Base-by-base conservation (phyloP, 2,329 filamentous ascomycete species). In the Penicillium sp. region DNA sequence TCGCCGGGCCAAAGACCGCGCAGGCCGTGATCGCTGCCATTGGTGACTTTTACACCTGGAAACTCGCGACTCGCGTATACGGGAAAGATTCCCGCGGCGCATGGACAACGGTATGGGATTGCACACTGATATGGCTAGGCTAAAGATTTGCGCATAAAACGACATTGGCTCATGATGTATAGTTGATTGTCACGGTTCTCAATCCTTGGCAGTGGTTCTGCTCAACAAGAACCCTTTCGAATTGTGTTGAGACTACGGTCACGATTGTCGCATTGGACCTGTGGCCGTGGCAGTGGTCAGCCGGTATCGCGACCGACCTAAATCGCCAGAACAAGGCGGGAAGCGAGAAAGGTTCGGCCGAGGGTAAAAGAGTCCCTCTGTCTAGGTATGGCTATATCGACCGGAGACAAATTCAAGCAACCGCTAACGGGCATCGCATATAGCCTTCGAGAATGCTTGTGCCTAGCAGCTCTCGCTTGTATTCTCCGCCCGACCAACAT, bases 171-270 rank as follows among this genome's bases (percentile, higher is more conserved):
- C 60, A 73, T 59, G 6, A 35, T 55, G 5, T 64, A 59, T 73
- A 92, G 88, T 80, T 96, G 47, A 82, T 84, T 59, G 83, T 95
- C 77, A 88, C 87, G 3, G 75, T 90, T 44, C 79, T 87, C 69
- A 96, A 87, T 75, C 91, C 95, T 6, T 99, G 95, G 92, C 92
- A 97, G 74, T 98, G 91, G 91, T 98, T 95, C 77, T 95, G 89
- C 77, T 95, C 92, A 1, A 94, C 92, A 0, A 85, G 95, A 49
- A 96, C 95, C 0, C 89, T 99, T 70, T 97, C 94, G 55, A 99
- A 99, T 77, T 95, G 89, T 54, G 80, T 98, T 4, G 95, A 99
- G 80, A 92, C 89, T n/a, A 90, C 90, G 0, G 78, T 99, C 66
- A 97, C 94, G 4, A 82, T 90, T 59, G 82, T 87, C 68, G 94